Base-by-base conservation (phyloP, 768 basidiomycete species). In the Xanthoconium stramineum region DNA sequence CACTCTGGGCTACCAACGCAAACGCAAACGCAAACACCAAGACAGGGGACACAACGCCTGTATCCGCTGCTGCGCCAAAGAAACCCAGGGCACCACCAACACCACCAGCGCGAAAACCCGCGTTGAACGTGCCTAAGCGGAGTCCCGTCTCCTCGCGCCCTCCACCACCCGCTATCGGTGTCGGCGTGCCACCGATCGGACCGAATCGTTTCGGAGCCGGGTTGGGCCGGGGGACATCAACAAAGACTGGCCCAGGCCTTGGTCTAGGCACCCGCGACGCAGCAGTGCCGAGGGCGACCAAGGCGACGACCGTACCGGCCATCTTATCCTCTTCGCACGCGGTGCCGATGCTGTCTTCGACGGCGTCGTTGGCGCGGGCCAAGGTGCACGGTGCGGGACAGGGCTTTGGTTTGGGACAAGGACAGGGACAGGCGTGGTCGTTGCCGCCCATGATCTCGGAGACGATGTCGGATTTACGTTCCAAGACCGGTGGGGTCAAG, bases 291-390 rank as follows among this genome's bases (percentile, higher is more conserved):
- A 73, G 72, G 49, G 72, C 80, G 38, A 74, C 78, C 60, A 88
- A 89, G 65, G 80, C 83, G n/a, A 68, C 82, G 19, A 85, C 84
- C 13, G 85, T 85, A 2, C 86, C 87, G 19, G 87, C 87, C 0
- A 67, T 84, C 20, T 60, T 91, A 6, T 88, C 87, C 0, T 86
- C 86, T 0, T 90, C 88, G 0, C 81, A 85, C 58, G 90, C 89
- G 13, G 79, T 77, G 4, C 90, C 90, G 1, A 84, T 80, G 63
- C 71, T 91, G 3, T 89, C 88, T 5, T 84, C 86, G 1, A 90
- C 88, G 2, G 90, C 88, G 6, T 90, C 89, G 4, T 79, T 91
- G 20, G 88, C 85, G 8, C 78, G 84, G 10, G 79, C 80, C 38
- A 66, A 55, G 51, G 57, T 45, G 45, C 53, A 45, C 36, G 67